Evolutionary conservation across 2,329 filamentous ascomycete genomes (phyloP).

Genomic region (Colletotrichum paranaense): DNA sequence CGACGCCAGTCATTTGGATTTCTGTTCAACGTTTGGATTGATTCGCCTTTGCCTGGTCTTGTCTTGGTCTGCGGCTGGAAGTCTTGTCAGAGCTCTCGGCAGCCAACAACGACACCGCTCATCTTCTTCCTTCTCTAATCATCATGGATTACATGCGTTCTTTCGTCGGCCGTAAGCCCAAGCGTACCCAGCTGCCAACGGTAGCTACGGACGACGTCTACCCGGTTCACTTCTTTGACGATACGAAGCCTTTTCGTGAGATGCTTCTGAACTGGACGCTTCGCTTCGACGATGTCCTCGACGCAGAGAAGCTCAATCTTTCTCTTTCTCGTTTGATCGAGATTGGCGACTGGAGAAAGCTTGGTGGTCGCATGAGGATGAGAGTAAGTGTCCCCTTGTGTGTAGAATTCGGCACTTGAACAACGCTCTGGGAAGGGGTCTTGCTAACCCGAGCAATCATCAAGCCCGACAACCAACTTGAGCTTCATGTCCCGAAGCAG

Average conservation of each 20-base stretch:
- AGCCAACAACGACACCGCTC: conserved; percentile 1
- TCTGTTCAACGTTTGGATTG: conserved; percentile 27
- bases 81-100: conserved; percentile 22
- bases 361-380: conserved; percentile 56
- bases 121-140: background rate
- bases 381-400: conserved; percentile 42
- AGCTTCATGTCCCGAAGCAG: conserved; percentile 45
- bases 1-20: conserved; percentile 2
- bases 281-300: conserved; percentile 59
- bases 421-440: too few relatives aligned
- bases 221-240: conserved; percentile 47
- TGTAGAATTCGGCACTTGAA: too few relatives aligned
- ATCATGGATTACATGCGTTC: conserved; percentile 19
- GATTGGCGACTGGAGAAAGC: conserved; percentile 57
- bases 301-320: conserved; percentile 49
- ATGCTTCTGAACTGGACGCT: conserved; percentile 48
- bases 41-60: conserved; percentile 1
- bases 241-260: conserved; percentile 38
- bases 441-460: background rate
- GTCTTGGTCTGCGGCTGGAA: conserved; percentile 11
- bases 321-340: conserved; percentile 52
- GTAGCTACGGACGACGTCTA: conserved; percentile 42
- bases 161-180: conserved; percentile 15
- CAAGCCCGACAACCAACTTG: conserved; percentile 40
- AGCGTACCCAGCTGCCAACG: conserved; percentile 18